phyloP scores from a whole-genome alignment of 1,284 basidiomycete species.

The Papiliotrema flavescens region DNA sequence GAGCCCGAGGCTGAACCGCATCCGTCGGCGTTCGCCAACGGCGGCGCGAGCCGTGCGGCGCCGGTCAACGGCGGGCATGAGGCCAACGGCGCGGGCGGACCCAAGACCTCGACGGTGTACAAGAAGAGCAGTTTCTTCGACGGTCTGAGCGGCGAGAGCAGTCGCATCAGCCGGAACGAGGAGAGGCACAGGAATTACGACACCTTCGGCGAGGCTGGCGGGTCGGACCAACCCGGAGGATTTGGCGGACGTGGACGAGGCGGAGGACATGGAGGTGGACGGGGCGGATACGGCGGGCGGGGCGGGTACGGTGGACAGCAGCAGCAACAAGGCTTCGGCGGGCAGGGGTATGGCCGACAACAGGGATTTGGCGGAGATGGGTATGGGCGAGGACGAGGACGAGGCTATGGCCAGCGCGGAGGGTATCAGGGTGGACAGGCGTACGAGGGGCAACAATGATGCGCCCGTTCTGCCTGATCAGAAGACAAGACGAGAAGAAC shows the following conservation, averaged over 20 bases:
- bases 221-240: constrained; percentile 1
- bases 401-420: constrained; percentile 3
- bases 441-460: neutral
- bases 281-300: constrained; percentile 3
- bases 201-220: constrained; percentile 45
- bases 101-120: constrained; percentile 18
- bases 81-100: neutral
- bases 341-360: neutral
- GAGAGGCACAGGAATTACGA: constrained; percentile 44
- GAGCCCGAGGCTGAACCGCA: constrained; percentile 28
- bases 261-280: constrained; percentile 11
- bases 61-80: neutral
- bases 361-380: constrained; percentile 7
- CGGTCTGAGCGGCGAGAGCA: constrained; percentile 29
- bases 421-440: constrained; percentile 11
- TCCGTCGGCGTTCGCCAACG: constrained; percentile 8
- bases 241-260: constrained; percentile 13
- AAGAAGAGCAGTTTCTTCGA: constrained; percentile 45
- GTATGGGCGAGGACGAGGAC: constrained; percentile 6
- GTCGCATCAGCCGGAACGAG: constrained; percentile 33
- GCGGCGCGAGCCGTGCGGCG: no score
- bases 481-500: neutral
- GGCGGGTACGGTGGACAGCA: constrained; percentile 2
- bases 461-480: no score
- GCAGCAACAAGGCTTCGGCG: neutral